Evolutionary conservation across 768 basidiomycete species (phyloP), one percentile per base, ranked within the genome.

Genomic region (Lactarius hatsudake): DNA sequence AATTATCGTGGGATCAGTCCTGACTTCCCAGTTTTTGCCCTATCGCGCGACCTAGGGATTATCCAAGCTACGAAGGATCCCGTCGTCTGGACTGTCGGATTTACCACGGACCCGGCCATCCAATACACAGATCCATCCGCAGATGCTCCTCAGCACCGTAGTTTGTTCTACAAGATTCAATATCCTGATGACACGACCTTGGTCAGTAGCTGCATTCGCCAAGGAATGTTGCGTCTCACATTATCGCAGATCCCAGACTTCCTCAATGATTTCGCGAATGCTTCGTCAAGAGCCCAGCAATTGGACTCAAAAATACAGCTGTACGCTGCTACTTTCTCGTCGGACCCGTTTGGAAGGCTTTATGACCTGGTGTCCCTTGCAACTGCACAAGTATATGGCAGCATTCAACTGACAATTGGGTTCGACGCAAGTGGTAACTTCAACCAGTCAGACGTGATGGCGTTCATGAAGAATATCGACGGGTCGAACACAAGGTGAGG

Each of bases 341-440:
- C 36, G 36, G 36, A 12, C 36, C 36, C 36, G 12, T 13, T 38
- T 38, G 64, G 76, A 18, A 79, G 81, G 43, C 87, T 87, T 68
- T 81, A 84, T 28, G 77, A 75, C 9, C 68, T 86, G n/a, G 81
- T 84, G 7, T 81, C 79, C 13, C 76, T 87, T 23, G 85, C 85
- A 5, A 76, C 85, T 55, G 75, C 85, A 48, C 85, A 88, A 72
- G 80, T 82, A 23, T 76, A 86, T 6, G 83, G 78, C 12, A 81
- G 83, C 6, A 81, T 77, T 20, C 86, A 88, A 65, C 78, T 87
- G 59, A 87, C 86, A 0, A 72, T 85, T 40, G 82, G 84, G 17
- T 80, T 81, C 66, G 81, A 77, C 26, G 71, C 72, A 28, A 73
- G 80, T 66, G 83, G 84, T 5, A 76, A 79, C 10, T 84, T 79